Evolutionary conservation across 2,329 filamentous ascomycete species (phyloP).

Genomic region (Gliomastix tumulicola): DNA sequence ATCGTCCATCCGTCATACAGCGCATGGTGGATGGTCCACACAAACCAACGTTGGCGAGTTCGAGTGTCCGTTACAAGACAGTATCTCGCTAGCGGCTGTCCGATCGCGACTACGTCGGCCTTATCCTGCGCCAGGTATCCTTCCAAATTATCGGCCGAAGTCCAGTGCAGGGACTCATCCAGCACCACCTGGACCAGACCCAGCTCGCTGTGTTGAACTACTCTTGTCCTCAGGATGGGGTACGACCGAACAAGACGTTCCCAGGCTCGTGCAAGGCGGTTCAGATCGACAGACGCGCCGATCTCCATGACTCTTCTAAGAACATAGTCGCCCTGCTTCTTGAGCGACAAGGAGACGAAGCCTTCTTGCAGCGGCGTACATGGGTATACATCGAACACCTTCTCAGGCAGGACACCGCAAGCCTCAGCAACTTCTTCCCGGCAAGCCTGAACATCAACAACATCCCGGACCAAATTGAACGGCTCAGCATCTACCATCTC

Average conservation of each 20-base stretch:
- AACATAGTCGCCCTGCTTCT: slow-evolving; percentile 1
- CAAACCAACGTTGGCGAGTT: neutral
- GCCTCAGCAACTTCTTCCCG: neutral
- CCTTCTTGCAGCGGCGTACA: slow-evolving; percentile 5
- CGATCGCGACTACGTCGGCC: neutral
- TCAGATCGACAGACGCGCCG: neutral
- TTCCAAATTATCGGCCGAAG: neutral
- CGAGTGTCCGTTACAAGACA: neutral
- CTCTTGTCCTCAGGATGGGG: neutral
- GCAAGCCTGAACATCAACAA: too few relatives aligned
- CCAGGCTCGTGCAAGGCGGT: neutral
- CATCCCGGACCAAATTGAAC: too few relatives aligned
- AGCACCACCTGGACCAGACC: neutral
- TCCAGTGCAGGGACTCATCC: neutral
- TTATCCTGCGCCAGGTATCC: neutral
- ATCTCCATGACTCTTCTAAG: neutral
- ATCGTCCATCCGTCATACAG: neutral
- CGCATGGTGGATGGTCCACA: slow-evolving; percentile 1
- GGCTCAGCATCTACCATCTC: too few relatives aligned
- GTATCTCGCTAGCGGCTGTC: neutral
- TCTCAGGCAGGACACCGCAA: neutral
- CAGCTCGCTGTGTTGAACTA: neutral
- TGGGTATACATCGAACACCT: slow-evolving; percentile 1
- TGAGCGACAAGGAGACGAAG: neutral
- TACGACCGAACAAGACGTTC: neutral